Evolutionary conservation across 2,329 filamentous ascomycete species (phyloP).

Genomic region (Cordyceps javanica): DNA sequence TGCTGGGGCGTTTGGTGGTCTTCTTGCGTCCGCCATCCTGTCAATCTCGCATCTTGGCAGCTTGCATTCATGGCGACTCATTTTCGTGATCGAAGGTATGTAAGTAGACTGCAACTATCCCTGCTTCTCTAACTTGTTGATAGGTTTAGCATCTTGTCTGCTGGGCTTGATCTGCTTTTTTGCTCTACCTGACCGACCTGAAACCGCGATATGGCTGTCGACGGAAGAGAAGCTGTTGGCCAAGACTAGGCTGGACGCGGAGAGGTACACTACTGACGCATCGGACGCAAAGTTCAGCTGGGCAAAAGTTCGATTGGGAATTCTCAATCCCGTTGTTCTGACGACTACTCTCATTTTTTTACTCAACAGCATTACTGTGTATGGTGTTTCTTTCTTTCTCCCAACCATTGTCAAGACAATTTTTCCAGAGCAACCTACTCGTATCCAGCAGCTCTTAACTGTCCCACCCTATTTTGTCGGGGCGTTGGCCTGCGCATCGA

Average conservation of each 20-base stretch:
- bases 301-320: conserved; percentile 53
- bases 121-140: background rate
- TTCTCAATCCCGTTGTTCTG: conserved; percentile 52
- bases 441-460: conserved; percentile 50
- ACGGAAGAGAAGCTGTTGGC: conserved; percentile 57
- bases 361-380: conserved; percentile 64
- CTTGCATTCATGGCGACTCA: conserved; percentile 59
- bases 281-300: conserved; percentile 53
- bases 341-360: conserved; percentile 53
- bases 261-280: conserved; percentile 52
- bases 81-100: conserved; percentile 61
- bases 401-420: conserved; percentile 66
- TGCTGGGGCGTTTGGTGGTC: conserved; percentile 61
- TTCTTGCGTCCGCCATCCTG: conserved; percentile 57
- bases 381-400: conserved; percentile 65
- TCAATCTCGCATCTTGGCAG: conserved; percentile 50
- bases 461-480: conserved; percentile 7
- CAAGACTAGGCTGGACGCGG: conserved; percentile 51
- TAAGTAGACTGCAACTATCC: background rate
- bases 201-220: conserved; percentile 58
- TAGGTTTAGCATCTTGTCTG: conserved; percentile 46
- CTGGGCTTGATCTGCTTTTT: conserved; percentile 52
- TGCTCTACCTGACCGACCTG: conserved; percentile 60
- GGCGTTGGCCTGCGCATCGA: background rate
- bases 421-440: conserved; percentile 50